These are phyloP conservation scores for Nematocida minor DNA, from an alignment of 371 early-diverging fungal genomes.

Conservation along the genomic window DNA sequence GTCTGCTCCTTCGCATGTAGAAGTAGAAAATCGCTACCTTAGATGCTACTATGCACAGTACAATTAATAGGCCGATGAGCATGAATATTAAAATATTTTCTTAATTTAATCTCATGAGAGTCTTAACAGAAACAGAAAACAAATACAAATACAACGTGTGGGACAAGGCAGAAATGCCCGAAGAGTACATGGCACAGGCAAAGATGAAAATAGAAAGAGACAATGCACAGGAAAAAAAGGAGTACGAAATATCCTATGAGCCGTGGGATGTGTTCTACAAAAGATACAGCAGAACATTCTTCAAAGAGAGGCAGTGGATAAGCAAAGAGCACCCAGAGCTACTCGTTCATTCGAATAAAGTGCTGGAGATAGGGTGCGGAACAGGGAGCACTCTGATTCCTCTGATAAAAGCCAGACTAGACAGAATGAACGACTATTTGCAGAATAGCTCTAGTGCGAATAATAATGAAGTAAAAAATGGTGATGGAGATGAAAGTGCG, in stretches of 20 bases:
- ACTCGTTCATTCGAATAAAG: neutral
- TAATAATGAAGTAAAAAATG: neutral
- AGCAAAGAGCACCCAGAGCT: slow-evolving; percentile 45
- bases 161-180: slow-evolving; percentile 49
- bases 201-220: slow-evolving; percentile 48
- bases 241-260: slow-evolving; percentile 7
- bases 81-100: too few species aligned
- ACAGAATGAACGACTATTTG: neutral
- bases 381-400: slow-evolving; percentile 52
- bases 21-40: too few species aligned
- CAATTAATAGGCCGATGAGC: too few species aligned
- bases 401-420: slow-evolving; percentile 1
- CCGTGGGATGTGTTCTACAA: slow-evolving; percentile 57
- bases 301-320: slow-evolving; percentile 54
- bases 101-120: neutral
- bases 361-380: slow-evolving; percentile 59
- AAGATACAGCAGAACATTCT: slow-evolving; percentile 49
- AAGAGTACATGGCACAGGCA: slow-evolving; percentile 7
- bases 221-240: neutral
- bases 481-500: neutral
- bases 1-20: too few species aligned
- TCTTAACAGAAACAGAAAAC: slow-evolving; percentile 25
- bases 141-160: slow-evolving; percentile 55
- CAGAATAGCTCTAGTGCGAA: neutral
- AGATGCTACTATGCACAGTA: too few species aligned